These are phyloP conservation scores for Fraxinus latifolia DNA, from an alignment of 305 asterid species.

Conservation along the genomic window DNA sequence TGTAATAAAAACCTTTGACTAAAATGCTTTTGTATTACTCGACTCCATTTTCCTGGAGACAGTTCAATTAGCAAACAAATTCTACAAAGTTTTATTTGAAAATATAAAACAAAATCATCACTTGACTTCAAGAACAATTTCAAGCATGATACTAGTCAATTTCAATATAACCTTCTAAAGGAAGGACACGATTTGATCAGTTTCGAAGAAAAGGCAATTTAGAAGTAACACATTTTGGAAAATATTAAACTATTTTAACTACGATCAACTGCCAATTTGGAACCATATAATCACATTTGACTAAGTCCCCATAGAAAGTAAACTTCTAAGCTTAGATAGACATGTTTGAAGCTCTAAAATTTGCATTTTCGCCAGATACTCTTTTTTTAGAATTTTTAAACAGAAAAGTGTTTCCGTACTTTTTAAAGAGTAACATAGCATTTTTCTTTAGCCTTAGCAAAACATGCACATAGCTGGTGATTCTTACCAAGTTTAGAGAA, in stretches of 20 bases:
- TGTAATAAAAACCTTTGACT: not conserved
- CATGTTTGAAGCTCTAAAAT: not conserved
- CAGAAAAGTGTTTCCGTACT: not conserved
- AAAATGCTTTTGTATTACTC: not conserved
- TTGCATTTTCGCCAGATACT: not conserved
- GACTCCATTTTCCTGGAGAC: not conserved
- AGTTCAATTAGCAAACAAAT: not conserved
- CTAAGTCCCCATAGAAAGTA: not conserved
- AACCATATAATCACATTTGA: not conserved
- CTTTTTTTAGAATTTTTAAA: not conserved
- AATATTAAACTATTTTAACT: not conserved
- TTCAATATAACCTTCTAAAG: not conserved
- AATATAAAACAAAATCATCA: slow-evolving; percentile 3
- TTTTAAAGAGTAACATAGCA: not conserved
- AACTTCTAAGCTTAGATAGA: not conserved
- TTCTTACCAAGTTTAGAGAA: not conserved
- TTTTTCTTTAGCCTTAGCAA: not conserved
- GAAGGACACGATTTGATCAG: not conserved
- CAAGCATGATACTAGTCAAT: not conserved
- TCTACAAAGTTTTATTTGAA: not conserved
- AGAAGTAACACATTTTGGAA: not conserved
- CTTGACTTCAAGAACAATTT: not conserved
- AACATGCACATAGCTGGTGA: not conserved
- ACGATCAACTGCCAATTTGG: not conserved
- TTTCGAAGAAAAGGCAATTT: not conserved